phyloP scores from a whole-genome alignment of 345 rosid species.

The Hibiscus trionum region DNA sequence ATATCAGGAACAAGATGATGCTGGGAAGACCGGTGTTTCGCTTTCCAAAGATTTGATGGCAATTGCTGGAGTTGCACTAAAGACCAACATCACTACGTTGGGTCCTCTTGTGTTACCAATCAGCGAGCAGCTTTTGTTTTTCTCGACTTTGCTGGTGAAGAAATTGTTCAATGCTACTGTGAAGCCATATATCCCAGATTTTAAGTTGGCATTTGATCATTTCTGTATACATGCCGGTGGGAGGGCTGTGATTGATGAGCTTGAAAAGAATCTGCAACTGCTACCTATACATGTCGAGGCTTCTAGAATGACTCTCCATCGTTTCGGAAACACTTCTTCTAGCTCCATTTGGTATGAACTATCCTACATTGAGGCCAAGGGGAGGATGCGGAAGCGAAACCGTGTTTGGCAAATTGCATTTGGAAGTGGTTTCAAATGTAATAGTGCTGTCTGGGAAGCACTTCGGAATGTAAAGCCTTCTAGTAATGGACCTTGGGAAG shows the following conservation, averaged over 20 bases:
- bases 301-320: slow-evolving; percentile 44
- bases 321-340: slow-evolving; percentile 53
- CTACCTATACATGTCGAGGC: slow-evolving; percentile 44
- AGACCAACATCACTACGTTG: slow-evolving; percentile 45
- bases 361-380: slow-evolving; percentile 34
- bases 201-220: slow-evolving; percentile 49
- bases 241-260: slow-evolving; percentile 51
- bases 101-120: slow-evolving; percentile 53
- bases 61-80: slow-evolving; percentile 60
- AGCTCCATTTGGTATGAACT: slow-evolving; percentile 53
- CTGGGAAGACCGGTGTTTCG: slow-evolving; percentile 53
- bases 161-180: slow-evolving; percentile 31
- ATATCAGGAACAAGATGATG: slow-evolving; percentile 58
- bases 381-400: slow-evolving; percentile 34
- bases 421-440: slow-evolving; percentile 40
- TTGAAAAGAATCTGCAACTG: slow-evolving; percentile 53
- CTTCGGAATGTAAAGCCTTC: slow-evolving; percentile 30
- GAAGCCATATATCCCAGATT: slow-evolving; percentile 55
- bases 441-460: slow-evolving; percentile 22
- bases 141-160: slow-evolving; percentile 32
- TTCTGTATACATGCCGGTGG: slow-evolving; percentile 55
- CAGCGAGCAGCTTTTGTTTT: slow-evolving; percentile 52
- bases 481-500: slow-evolving; percentile 27
- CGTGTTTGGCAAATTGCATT: slow-evolving; percentile 55
- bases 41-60: slow-evolving; percentile 54